Evolutionary conservation across 305 asterid genomes (phyloP), one percentile per base, ranked within the genome.

Genomic region (Rubia balearica): DNA sequence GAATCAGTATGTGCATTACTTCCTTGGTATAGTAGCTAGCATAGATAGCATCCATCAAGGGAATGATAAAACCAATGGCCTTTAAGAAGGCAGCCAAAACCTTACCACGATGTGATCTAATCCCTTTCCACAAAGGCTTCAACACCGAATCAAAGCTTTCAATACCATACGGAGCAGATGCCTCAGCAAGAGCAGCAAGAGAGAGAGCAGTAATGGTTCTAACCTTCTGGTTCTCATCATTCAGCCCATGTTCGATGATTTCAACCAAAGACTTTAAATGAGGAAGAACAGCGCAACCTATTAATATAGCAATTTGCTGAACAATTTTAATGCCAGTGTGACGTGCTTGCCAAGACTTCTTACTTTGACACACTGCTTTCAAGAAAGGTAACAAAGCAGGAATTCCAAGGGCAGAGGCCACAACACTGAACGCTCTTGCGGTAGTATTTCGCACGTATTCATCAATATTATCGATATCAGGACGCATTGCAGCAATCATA

Each of bases 401-500:
- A 74, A 93, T 90, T 53, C 98, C 98, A 60, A 93, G 96, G 36
- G 98, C 98, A 73, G 98, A 93, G 36, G 98, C 98, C 78, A 93
- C 98, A 75, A 93, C 98, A 69, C 97, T 90, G 71, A 93, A 93
- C 67, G 98, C 98, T 86, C 98, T 84, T 59, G 98, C 98, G 59
- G 97, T 93, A 49, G 98, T 93, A 83, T 93, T 93, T 77, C 98
- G 85, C 46, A 93, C 98, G 69, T 93, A 93, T 76, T 93, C 98
- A 76, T 93, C 98, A 66, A 90, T 93, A 83, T 93, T 90, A 79
- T 93, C 98, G 68, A 93, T 93, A 75, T 93, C 98, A 0, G 98
- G 98, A 76, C 98, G 97, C 98, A 93, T 93, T n/a, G 98, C 97
- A 76, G 97, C 98, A 82, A 93, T 93, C 98, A 93, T 93, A 75